Base-by-base conservation (phyloP, 108 stramenopile species). In the Cyclostephanos invisitatus region DNA sequence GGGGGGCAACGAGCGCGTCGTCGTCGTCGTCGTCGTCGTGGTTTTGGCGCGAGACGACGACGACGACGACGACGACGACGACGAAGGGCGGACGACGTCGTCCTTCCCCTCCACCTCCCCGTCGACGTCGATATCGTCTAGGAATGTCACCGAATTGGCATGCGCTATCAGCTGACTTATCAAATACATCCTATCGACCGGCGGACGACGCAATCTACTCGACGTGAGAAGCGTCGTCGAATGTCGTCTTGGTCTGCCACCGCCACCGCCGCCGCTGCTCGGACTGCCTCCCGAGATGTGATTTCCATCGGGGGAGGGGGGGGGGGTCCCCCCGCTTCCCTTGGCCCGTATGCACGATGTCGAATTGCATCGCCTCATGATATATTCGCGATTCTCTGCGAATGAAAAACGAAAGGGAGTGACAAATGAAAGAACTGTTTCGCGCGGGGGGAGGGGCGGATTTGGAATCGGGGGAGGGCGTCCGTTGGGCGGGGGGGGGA, bases 181-280 rank as follows among this genome's bases (percentile, higher is more conserved):
- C 61, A 86, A 78, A 58, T 88, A 91, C 60, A 78, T 83, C 11
- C 90, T 78, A 49, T 91, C 90, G 46, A 60, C 70, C 37, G 42
- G 64, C 75, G 28, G 80, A 18, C 22, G 75, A 57, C 37, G 53
- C 1, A 77, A 66, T n/a, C 53, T 47, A 37, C 42, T 65, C 38
- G 67, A 27, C 3, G 75, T 81, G 32, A 81, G 65, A 28, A 81
- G 71, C 11, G 80, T 81, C 17, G 75, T 64, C 7, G 80, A 71
- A 0, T 69, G 80, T 11, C 68, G 36, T 40, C 61, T 54, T 42
- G 15, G 14, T 0, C 44, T 3, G 44, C 12, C 44, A 35, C 64
- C 29, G 56, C 28, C 27, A 21, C 68, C 18, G 25, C 7, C 15
- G 38, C 21, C 17, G 62, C 74, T 4, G 32, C 32, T 4, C 32